These are phyloP conservation scores for Colletotrichum sp. DNA, from an alignment of 2,329 filamentous ascomycete genomes.

Conservation along the genomic window DNA sequence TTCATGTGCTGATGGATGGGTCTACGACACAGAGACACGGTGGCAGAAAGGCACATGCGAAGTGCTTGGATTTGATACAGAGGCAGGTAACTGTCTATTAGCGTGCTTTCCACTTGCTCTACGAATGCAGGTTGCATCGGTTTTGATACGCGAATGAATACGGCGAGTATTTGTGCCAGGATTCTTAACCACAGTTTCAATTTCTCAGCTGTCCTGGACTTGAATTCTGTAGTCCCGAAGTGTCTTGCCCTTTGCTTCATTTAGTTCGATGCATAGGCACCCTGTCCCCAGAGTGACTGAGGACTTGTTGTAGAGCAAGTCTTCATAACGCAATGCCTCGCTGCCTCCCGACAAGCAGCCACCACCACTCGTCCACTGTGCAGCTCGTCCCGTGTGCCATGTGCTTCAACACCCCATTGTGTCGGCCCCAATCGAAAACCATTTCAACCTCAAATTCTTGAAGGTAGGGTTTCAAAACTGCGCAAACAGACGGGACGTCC, in stretches of 20 bases:
- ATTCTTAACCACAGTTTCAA: neutral
- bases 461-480: slow-evolving; percentile 60
- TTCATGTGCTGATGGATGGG: neutral
- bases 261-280: neutral
- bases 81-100: neutral
- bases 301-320: neutral
- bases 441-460: slow-evolving; percentile 68
- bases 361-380: slow-evolving; percentile 70
- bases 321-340: neutral
- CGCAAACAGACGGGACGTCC: slow-evolving; percentile 55
- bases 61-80: neutral
- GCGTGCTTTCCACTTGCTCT: neutral
- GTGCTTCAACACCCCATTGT: slow-evolving; percentile 54
- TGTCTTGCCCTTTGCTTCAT: neutral
- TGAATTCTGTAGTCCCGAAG: neutral
- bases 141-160: neutral
- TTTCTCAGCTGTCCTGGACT: neutral
- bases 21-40: neutral
- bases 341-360: slow-evolving; percentile 57
- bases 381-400: slow-evolving; percentile 45
- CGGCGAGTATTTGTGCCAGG: neutral
- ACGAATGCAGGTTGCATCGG: neutral
- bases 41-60: neutral
- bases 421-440: slow-evolving; percentile 63
- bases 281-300: neutral